phyloP scores from a whole-genome alignment of 1,284 basidiomycete species.

The Tilletia caries region DNA sequence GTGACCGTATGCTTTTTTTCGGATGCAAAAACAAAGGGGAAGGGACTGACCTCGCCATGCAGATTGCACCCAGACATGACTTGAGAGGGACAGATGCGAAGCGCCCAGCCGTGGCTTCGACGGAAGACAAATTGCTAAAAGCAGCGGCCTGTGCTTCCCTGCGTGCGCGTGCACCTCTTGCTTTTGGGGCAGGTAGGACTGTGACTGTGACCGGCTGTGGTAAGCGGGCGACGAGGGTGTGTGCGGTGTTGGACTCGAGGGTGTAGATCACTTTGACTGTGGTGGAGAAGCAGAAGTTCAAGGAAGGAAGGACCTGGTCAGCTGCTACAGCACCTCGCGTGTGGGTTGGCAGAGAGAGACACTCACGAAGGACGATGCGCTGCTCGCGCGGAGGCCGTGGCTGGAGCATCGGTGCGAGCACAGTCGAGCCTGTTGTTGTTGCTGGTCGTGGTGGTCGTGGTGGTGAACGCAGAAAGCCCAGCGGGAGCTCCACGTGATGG shows the following conservation, averaged over 20 bases:
- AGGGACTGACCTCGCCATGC: constrained; percentile 32
- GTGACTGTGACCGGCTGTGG: constrained; percentile 35
- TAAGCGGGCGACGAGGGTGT: constrained; percentile 46
- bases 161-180: constrained; percentile 23
- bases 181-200: constrained; percentile 20
- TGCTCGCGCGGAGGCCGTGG: constrained; percentile 7
- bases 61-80: constrained; percentile 47
- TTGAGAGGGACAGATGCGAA: constrained; percentile 49
- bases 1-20: background rate
- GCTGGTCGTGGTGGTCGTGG: no score
- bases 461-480: no score
- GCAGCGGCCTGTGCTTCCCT: constrained; percentile 23
- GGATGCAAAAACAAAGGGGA: background rate
- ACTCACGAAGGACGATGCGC: constrained; percentile 1
- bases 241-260: constrained; percentile 42
- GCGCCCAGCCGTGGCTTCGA: constrained; percentile 19
- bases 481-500: no score
- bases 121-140: constrained; percentile 23
- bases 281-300: constrained; percentile 9
- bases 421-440: no score
- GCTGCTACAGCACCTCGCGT: no score
- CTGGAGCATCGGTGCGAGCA: no score
- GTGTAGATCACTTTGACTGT: constrained; percentile 52
- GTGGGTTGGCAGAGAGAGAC: background rate
- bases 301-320: no score